Evolutionary conservation across 768 basidiomycete species (phyloP), one percentile per base, ranked within the genome.

Genomic region (Boletus eberwhitei): DNA sequence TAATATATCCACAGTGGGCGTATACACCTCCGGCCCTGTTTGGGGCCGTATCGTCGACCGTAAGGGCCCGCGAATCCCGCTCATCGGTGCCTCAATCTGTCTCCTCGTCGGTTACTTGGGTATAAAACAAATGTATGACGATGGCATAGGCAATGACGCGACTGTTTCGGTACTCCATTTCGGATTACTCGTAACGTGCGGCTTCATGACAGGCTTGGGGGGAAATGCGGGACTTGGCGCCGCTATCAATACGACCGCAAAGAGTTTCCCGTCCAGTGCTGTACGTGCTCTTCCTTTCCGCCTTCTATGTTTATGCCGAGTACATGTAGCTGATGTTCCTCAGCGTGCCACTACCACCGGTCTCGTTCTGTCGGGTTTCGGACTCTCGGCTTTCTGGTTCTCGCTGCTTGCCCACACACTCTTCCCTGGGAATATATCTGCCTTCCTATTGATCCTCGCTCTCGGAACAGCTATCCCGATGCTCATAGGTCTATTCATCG

Each of bases 311-410:
- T 31, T 3, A n/a, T 46, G 35, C 24, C 52, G 11, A 47, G n/a
- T 44, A 51, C 47, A 17, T 16, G 11, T 1, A 37, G 11, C 34
- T 46, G 36, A 54, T 46, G 22, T 50, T 22, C 29, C 47, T 26
- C 44, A 91, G 87, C 79, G 92, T 19, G 92, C 86, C 12, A 84
- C 84, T 0, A 81, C 84, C 9, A 90, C 88, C 0, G 87, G 87
- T 2, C 67, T 92, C 9, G 92, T 94, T 34, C 71, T 93, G 19
- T 90, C 91, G 0, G 93, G 91, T 32, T 93, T 91, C 58, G 93
- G 94, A 0, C 81, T 98, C 16, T 93, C 91, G 0, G 94, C 94
- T 0, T 96, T 96, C 75, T 76, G 90, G 58, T 97, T 95, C 72
- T 89, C 90, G 13, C 79, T 84, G 1, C 72, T 95, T 36, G 84